These are phyloP conservation scores for Wickerhamiella spandovensis DNA, from an alignment of 805 yeast genomes.

Conservation along the genomic window DNA sequence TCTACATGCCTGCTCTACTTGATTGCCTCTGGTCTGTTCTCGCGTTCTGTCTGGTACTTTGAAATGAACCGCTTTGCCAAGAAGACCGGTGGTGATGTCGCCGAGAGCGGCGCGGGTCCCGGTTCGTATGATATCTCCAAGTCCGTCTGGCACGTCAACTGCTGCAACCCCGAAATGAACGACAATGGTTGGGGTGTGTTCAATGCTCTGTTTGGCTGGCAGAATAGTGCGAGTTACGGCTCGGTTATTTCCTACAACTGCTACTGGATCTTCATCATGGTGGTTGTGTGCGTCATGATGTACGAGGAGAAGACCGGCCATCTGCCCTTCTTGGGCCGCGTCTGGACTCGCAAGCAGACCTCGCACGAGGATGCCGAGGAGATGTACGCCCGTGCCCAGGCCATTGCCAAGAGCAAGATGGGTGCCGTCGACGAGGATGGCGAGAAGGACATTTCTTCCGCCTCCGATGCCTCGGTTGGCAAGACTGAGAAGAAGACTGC, in stretches of 20 bases:
- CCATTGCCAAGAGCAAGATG: constrained; percentile 11
- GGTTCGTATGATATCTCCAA: constrained; percentile 78
- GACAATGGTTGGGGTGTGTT: constrained; percentile 93
- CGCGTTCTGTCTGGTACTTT: constrained; percentile 86
- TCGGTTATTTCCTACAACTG: constrained; percentile 78
- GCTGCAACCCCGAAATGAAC: constrained; percentile 76
- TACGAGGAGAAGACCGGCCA: constrained; percentile 78
- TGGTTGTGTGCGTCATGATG: constrained; percentile 45
- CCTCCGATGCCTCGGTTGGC: not conserved
- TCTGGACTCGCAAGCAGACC: constrained; percentile 29
- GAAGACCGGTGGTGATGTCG: constrained; percentile 84
- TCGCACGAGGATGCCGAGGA: constrained; percentile 27
- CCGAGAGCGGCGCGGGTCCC: constrained; percentile 86
- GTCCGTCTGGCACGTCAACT: constrained; percentile 91
- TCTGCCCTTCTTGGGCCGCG: constrained; percentile 41
- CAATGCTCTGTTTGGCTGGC: constrained; percentile 94
- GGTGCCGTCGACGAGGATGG: not conserved
- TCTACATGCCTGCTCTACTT: constrained; percentile 84
- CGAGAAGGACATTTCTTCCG: not conserved
- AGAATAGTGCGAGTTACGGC: constrained; percentile 88
- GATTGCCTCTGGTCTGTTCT: constrained; percentile 84
- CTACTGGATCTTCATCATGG: constrained; percentile 68
- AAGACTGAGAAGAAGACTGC: not conserved
- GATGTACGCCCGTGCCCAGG: constrained; percentile 17
- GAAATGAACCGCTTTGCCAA: constrained; percentile 52